These are phyloP conservation scores for Favolaschia claudopus DNA, from an alignment of 768 basidiomycete genomes.

Conservation along the genomic window DNA sequence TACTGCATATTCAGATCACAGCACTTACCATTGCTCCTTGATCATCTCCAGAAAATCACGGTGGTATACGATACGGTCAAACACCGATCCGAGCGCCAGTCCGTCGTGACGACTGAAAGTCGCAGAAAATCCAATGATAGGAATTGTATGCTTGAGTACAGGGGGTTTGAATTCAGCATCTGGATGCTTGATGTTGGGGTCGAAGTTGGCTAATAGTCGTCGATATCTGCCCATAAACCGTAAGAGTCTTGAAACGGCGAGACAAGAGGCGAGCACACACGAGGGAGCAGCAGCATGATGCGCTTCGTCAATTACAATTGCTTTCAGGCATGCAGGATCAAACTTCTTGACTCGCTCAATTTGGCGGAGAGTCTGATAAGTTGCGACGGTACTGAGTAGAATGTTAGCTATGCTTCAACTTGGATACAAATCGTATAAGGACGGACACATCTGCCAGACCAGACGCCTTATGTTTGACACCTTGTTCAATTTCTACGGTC, in stretches of 20 bases:
- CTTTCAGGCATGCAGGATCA: conserved; percentile 68
- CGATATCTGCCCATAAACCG: conserved; percentile 63
- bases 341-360: conserved; percentile 77
- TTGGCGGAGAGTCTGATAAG: conserved; percentile 84
- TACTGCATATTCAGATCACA: not conserved
- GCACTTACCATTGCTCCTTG: conserved; percentile 80
- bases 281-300: conserved; percentile 95
- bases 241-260: not conserved
- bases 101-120: conserved; percentile 95
- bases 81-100: conserved; percentile 86
- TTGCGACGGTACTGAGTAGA: conserved; percentile 78
- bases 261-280: conserved; percentile 54
- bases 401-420: not conserved
- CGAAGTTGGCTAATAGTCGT: conserved; percentile 83
- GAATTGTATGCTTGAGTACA: conserved; percentile 58
- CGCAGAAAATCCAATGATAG: conserved; percentile 93
- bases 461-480: conserved; percentile 71
- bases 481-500: conserved; percentile 94
- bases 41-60: conserved; percentile 93
- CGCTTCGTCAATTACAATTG: conserved; percentile 90
- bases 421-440: not conserved
- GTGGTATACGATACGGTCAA: conserved; percentile 92
- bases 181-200: conserved; percentile 66
- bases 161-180: conserved; percentile 50
- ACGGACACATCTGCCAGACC: conserved; percentile 88